phyloP scores from a whole-genome alignment of 2,329 filamentous ascomycete species.

The Ceratocystis eucalypticola region DNA sequence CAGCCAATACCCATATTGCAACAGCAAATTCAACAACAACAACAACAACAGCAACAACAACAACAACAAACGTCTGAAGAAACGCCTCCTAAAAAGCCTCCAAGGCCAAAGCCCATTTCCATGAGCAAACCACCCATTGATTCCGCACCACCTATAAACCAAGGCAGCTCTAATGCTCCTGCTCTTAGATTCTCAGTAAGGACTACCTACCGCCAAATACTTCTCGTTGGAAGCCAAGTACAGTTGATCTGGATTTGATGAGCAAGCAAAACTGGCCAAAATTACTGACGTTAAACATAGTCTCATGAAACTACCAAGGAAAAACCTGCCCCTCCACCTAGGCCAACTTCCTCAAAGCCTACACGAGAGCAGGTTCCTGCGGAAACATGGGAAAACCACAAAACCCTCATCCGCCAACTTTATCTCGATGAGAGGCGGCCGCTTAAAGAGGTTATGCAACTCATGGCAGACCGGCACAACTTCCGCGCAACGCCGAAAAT shows the following conservation, averaged over 20 bases:
- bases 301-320: constrained; percentile 1
- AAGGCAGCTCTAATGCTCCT: neutral
- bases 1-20: constrained; percentile 21
- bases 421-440: constrained; percentile 38
- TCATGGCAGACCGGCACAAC: constrained; percentile 36
- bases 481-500: constrained; percentile 42
- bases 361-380: constrained; percentile 33
- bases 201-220: neutral
- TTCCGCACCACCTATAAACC: neutral
- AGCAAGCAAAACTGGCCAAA: neutral
- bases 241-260: neutral
- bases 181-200: neutral
- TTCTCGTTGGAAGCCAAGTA: neutral
- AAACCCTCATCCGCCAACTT: constrained; percentile 32
- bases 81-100: constrained; percentile 9
- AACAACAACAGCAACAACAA: neutral
- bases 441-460: constrained; percentile 39
- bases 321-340: constrained; percentile 15
- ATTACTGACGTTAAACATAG: neutral
- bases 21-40: constrained; percentile 7
- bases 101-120: constrained; percentile 3
- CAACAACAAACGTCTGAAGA: neutral
- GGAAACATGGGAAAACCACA: constrained; percentile 36
- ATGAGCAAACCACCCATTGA: neutral
- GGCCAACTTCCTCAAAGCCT: constrained; percentile 12